Percentiles rank a stretch among this genome's conserved stretches.
Conservation (phyloP, 306 rosid species). For the Sicyos baderoa region DNA sequence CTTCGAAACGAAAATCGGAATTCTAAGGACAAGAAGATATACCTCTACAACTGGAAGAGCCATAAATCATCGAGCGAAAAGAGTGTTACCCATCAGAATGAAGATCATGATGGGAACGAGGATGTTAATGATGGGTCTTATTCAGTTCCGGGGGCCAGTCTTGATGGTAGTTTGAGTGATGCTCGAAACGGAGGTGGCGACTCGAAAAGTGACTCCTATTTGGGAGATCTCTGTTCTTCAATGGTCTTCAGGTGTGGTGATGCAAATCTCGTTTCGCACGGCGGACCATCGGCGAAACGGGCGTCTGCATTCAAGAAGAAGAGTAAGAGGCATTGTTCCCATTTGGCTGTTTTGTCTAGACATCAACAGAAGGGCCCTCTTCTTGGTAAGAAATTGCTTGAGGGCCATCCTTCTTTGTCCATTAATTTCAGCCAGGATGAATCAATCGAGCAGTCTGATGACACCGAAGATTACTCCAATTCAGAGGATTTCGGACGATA, state of each 20-base stretch:
- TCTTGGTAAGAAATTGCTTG: constrained; percentile 33
- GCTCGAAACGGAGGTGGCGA: constrained; percentile 45
- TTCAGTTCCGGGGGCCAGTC: constrained; percentile 40
- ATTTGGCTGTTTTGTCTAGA: constrained; percentile 39
- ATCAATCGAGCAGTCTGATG: constrained; percentile 61
- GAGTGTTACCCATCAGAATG: constrained; percentile 16
- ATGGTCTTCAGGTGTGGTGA: constrained; percentile 36
- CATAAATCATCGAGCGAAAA: constrained; percentile 48
- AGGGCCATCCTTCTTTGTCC: constrained; percentile 35
- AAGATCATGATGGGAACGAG: not conserved
- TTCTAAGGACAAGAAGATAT: constrained; percentile 41
- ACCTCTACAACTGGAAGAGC: constrained; percentile 78
- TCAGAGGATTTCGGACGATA: constrained; percentile 50
- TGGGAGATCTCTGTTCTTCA: constrained; percentile 42
- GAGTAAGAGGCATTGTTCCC: constrained; percentile 41
- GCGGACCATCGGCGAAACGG: constrained; percentile 29
- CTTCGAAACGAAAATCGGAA: constrained; percentile 18
- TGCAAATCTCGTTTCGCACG: constrained; percentile 38
- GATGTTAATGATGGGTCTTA: constrained; percentile 39
- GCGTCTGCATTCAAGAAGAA: constrained; percentile 31
- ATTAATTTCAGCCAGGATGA: constrained; percentile 37
- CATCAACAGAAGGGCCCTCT: constrained; percentile 34
- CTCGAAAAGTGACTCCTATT: constrained; percentile 47
- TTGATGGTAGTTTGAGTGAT: constrained; percentile 62
- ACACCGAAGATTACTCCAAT: constrained; percentile 52